phyloP scores from a whole-genome alignment of 192 early-diverging fungal species.

The Mortierella alpina region DNA sequence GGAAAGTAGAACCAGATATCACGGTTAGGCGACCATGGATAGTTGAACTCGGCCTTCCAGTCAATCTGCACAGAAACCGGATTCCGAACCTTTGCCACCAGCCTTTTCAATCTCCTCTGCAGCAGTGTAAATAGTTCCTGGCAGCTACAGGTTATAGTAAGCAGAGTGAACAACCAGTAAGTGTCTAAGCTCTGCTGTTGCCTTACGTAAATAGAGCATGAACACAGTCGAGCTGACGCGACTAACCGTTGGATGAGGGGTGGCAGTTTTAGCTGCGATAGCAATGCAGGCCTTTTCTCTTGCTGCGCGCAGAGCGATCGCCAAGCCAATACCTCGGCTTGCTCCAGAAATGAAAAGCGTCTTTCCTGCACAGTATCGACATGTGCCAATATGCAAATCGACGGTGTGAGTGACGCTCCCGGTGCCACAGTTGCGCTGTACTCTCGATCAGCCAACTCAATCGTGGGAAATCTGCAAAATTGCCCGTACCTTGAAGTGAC shows the following conservation, averaged over 20 bases:
- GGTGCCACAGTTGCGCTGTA: neutral
- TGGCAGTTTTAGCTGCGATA: constrained; percentile 82
- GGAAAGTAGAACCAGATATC: neutral
- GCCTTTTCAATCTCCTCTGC: constrained; percentile 78
- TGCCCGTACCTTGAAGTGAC: constrained; percentile 33
- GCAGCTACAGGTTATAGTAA: constrained; percentile 60
- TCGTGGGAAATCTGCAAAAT: neutral
- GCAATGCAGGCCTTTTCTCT: constrained; percentile 76
- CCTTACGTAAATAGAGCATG: no score
- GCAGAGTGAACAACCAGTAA: no score
- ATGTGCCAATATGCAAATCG: neutral
- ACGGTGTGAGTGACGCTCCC: neutral
- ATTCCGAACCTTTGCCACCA: constrained; percentile 67
- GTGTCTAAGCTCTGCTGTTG: no score
- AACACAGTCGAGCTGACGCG: no score
- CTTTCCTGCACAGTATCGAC: constrained; percentile 20
- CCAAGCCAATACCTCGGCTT: constrained; percentile 80
- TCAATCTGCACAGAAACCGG: neutral
- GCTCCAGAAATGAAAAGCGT: constrained; percentile 47
- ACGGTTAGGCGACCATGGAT: neutral
- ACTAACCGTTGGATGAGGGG: constrained; percentile 69
- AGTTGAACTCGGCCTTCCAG: neutral
- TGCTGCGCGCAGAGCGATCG: constrained; percentile 75
- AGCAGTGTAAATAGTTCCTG: constrained; percentile 86
- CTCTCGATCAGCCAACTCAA: neutral